A percentile compares a stretch with the other conserved stretches of the same genome.
Conservation (phyloP, 2,329 filamentous ascomycete species). For the Beauveria sp. region DNA sequence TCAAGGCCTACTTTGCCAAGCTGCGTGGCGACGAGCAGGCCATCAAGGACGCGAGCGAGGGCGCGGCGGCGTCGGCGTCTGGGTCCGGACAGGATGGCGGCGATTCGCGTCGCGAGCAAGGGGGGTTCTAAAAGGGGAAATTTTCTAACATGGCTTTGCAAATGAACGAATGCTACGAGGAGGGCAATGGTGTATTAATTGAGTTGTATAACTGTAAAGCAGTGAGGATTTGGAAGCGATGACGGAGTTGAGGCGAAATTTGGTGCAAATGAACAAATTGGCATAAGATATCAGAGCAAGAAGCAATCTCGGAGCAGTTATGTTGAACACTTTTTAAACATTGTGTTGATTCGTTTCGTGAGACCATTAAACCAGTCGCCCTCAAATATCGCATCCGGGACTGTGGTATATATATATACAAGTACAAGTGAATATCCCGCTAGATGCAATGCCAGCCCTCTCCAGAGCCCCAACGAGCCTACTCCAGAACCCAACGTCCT, state of each 20-base stretch:
- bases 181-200: not conserved
- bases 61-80: conserved; percentile 34
- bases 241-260: not conserved
- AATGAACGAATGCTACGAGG: too few species aligned
- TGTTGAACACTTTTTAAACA: not conserved
- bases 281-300: not conserved
- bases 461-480: not conserved
- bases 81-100: conserved; percentile 25
- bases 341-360: not conserved
- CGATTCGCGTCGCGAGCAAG: conserved; percentile 42
- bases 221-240: not conserved
- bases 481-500: conserved; percentile 21
- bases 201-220: not conserved
- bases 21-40: conserved; percentile 78
- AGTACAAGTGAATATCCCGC: not conserved
- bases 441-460: not conserved
- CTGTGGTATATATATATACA: not conserved
- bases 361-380: not conserved
- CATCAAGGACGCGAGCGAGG: conserved; percentile 55
- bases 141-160: not conserved
- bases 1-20: conserved; percentile 94
- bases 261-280: not conserved
- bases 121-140: conserved; percentile 42
- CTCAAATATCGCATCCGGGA: not conserved
- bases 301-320: not conserved